A percentile compares a stretch with the other conserved stretches of the same genome.
These are phyloP conservation scores for Abortiporus biennis DNA, from an alignment of 1,284 basidiomycete genomes.

Conservation along the genomic window DNA sequence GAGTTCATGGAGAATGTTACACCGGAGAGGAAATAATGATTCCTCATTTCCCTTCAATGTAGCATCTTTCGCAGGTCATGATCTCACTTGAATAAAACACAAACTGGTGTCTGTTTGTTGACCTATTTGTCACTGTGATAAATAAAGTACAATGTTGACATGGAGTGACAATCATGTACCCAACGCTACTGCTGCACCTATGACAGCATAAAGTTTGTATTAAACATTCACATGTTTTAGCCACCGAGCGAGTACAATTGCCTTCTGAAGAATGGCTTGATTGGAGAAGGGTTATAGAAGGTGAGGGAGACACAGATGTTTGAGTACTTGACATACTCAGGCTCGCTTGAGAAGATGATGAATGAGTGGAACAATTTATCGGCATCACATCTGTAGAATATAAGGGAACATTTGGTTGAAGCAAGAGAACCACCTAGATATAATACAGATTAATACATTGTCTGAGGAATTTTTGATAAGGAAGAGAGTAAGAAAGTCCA, in stretches of 20 bases:
- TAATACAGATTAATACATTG: conserved; percentile 3
- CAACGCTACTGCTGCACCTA: conserved; percentile 70
- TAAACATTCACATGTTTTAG: conserved; percentile 61
- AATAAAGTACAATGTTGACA: conserved; percentile 71
- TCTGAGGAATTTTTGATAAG: neutral
- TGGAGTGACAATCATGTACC: conserved; percentile 74
- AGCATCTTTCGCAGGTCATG: conserved; percentile 61
- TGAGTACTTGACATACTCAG: no score
- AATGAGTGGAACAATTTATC: conserved; percentile 64
- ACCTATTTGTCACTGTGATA: conserved; percentile 55
- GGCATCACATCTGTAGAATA: conserved; percentile 83
- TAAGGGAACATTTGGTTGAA: conserved; percentile 77
- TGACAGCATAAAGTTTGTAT: conserved; percentile 79
- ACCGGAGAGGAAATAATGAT: conserved; percentile 45
- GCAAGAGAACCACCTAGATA: conserved; percentile 69
- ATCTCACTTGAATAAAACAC: conserved; percentile 84
- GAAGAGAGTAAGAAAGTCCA: neutral
- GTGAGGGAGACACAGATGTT: conserved; percentile 15
- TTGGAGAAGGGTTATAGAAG: conserved; percentile 19
- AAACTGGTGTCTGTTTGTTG: conserved; percentile 82
- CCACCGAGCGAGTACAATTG: conserved; percentile 27
- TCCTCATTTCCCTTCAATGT: conserved; percentile 65
- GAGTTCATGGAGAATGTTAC: conserved; percentile 16
- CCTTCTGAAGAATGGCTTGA: conserved; percentile 23
- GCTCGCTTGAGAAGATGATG: conserved; percentile 36